Evolutionary conservation across 208 protist genomes (phyloP), one percentile per base, ranked within the genome.

Genomic region (Sergeia podlipaevii): DNA sequence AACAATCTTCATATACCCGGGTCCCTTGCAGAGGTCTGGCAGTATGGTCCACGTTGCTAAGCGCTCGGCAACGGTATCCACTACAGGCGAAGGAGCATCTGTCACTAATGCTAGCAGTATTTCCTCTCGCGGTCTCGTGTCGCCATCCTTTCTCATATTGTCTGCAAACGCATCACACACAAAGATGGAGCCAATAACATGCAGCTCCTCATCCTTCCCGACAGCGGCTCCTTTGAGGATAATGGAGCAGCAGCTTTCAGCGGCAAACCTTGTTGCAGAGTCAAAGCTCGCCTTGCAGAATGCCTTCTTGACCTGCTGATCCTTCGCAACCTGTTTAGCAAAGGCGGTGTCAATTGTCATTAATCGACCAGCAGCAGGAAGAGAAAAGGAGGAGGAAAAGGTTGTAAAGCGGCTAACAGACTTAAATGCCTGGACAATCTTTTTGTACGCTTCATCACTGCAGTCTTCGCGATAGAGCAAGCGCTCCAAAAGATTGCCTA

Each of bases 391-490:
- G 0, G 51, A 77, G 2, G 46, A 33, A 33, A 86, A 60, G 23
- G 85, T 49, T 4, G 60, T 28, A 32, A 43, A 46, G 29, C 56
- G 52, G 8, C 69, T 57, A 4, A 61, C 18, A 29, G 37, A 57
- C 18, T 65, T 63, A 11, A 90, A 55, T 5, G 41, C 29, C 1
- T 64, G 47, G 0, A 93, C 46, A 36, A 93, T 59, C 29, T 65
- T 69, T 17, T 60, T 50, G 46, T 54, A 53, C 2, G 44, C 39
- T 18, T 85, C 66, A 1, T 60, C 79, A 4, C 39, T 77, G 57
- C 68, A 79, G 56, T 94, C 87, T 41, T 77, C 74, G 8, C 87
- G 77, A 57, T 90, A 94, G 36, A 87, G 49, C 37, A 94, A 53
- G 10, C 77, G 53, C 30, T 94, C 82, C 15, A 94, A 57, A 24